Evolutionary conservation across 371 early-diverging fungal genomes (phyloP), one percentile per base, ranked within the genome.

Genomic region (Syncephalastrum contaminatum): DNA sequence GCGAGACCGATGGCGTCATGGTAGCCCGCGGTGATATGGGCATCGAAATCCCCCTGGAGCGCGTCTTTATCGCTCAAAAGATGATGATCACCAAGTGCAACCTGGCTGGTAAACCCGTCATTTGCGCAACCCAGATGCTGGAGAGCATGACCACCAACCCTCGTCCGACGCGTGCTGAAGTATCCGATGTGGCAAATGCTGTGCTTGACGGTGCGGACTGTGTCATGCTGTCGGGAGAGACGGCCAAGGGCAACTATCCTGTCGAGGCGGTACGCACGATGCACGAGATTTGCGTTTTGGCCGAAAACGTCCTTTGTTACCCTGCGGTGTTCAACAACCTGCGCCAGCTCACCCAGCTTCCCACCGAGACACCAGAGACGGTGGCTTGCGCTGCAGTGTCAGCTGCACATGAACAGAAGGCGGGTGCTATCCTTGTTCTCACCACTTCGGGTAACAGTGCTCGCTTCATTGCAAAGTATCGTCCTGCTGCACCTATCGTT

Each of bases 221-320:
- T 70, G 98, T 99, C 63, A 99, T 99, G 99, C 81, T 99, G 52
- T 96, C 97, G 49, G 97, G 95, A 58, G 99, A 99, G 79, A 98
- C 98, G 3, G 99, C 99, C 52, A 93, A 93, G 73, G 99, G 89
- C 13, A 63, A 59, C 58, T 93, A 95, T 73, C 89, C 91, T 51
- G 69, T 89, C 56, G 86, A 93, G 63, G 84, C 74, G 5, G 86
- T 92, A 27, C 55, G 72, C 45, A 91, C 90, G 66, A 93, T 93
- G 93, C 78, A 84, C 60, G 83, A 88, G 52, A 87, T 85, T 42
- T 84, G 89, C 62, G 60, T 80, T 24, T 72, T 90, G 16, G 91
- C 94, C 43, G 94, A 93, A 71, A 77, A 86, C 2, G 83, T 86
- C 24, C 75, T 90, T 30, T 86, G 86, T 64, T 91, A 93, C 67